Evolutionary conservation across 768 basidiomycete genomes (phyloP), one percentile per base, ranked within the genome.

Genomic region (Rhodotorula diobovata): DNA sequence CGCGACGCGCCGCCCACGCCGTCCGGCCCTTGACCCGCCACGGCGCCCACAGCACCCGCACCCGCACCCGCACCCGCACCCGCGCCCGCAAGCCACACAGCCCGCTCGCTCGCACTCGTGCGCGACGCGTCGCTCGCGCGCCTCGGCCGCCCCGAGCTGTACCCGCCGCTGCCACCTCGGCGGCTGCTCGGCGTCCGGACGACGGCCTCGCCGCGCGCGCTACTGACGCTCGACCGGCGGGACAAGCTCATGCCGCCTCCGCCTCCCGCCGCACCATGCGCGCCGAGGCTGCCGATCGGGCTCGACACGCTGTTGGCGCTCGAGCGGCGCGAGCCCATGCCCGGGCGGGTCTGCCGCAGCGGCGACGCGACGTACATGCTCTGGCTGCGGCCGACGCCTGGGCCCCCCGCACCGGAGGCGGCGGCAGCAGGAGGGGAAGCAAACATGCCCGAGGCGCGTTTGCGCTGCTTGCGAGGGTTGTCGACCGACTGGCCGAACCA

Each of bases 401-500:
- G 28, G 60, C 34, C n/a, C 48, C 60, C 32, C 50, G 30, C 45
- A 21, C 37, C 16, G 25, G 54, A 57, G 41, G 5, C 37, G 23
- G 23, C 21, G 48, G 23, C 23, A 10, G 20, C 23, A 25, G 25
- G 48, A 15, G 65, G 41, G 18, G 8, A 18, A 43, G 8, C 14
- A 43, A 15, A 18, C 5, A 50, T 61, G 65, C 39, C 65, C 62
- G 59, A 68, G 18, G 20, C 63, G 45, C 30, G 76, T 67, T 45
- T 77, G 73, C 91, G 88, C 78, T 15, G 45, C 23, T 91, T 93
- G 74, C 85, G 84, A 28, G 76, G 75, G 73, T 93, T 93, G 46
- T 21, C 46, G 46, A 28, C 23, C 25, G 48, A 50, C 71, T 96
- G 93, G 70, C 92, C 87, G 81, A 97, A 95, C 91, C 94, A 93